Evolutionary conservation across 495 filamentous ascomycete genomes (phyloP).

Genomic region (Aspergillus hancockii): DNA sequence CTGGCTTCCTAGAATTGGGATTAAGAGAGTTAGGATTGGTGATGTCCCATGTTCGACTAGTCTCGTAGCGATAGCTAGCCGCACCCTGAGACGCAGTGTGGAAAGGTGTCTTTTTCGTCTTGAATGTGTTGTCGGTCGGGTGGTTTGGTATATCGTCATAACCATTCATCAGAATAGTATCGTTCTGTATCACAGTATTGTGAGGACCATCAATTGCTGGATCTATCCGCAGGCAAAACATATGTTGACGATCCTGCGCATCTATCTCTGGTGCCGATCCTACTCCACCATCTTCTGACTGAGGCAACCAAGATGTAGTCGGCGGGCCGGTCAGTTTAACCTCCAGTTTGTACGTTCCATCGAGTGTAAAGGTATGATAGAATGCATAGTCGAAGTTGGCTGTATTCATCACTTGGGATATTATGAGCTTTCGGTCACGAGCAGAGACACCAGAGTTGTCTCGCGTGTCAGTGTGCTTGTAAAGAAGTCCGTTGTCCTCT

Average conservation of each 20-base stretch:
- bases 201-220: slow-evolving; percentile 54
- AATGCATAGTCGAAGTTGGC: slow-evolving; percentile 66
- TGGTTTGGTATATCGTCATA: not conserved
- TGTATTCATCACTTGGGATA: slow-evolving; percentile 65
- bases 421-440: slow-evolving; percentile 68
- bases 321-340: slow-evolving; percentile 49
- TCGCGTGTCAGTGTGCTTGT: slow-evolving; percentile 83
- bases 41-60: slow-evolving; percentile 50
- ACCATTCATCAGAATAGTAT: slow-evolving; percentile 37
- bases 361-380: slow-evolving; percentile 53
- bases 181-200: slow-evolving; percentile 51
- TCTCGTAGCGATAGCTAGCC: slow-evolving; percentile 48
- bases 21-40: slow-evolving; percentile 48
- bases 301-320: slow-evolving; percentile 48
- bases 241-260: slow-evolving; percentile 56
- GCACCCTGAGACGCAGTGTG: slow-evolving; percentile 36
- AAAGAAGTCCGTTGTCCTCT: slow-evolving; percentile 71
- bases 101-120: not conserved
- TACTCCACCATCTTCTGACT: slow-evolving; percentile 24
- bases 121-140: not conserved
- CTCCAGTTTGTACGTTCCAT: slow-evolving; percentile 51
- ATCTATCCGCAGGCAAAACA: slow-evolving; percentile 56
- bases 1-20: slow-evolving; percentile 36
- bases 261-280: slow-evolving; percentile 31
- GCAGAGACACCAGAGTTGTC: slow-evolving; percentile 67